These are phyloP conservation scores for Zygosaccharomyces sapae DNA, from an alignment of 1,139 yeast genomes.

Conservation along the genomic window DNA sequence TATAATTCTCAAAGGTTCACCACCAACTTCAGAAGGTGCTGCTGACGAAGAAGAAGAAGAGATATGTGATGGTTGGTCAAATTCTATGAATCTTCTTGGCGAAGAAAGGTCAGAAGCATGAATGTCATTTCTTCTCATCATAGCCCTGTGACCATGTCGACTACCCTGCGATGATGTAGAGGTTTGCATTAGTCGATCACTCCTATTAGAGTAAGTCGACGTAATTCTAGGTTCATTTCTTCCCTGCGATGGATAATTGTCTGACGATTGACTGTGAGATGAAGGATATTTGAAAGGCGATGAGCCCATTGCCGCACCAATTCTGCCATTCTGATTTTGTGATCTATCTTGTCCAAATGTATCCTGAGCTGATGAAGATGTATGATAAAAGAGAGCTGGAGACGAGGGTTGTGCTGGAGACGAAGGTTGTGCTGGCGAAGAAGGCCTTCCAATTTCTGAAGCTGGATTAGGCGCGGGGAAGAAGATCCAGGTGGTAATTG, in stretches of 20 bases:
- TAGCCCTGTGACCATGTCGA: slow-evolving; percentile 33
- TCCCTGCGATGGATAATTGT: slow-evolving; percentile 18
- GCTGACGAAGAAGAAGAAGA: slow-evolving; percentile 30
- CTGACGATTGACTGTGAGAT: slow-evolving; percentile 31
- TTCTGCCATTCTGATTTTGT: slow-evolving; percentile 14
- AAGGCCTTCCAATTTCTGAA: slow-evolving; percentile 2
- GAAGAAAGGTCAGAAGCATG: slow-evolving; percentile 53
- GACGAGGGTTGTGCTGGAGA: slow-evolving; percentile 33
- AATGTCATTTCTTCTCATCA: slow-evolving; percentile 52
- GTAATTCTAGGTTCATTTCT: slow-evolving; percentile 22
- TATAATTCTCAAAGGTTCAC: slow-evolving; percentile 78
- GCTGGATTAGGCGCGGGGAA: slow-evolving; percentile 13
- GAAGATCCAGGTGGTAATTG: slow-evolving; percentile 18
- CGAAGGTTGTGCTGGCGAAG: slow-evolving; percentile 6
- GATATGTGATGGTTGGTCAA: slow-evolving; percentile 30
- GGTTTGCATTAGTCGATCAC: slow-evolving; percentile 30
- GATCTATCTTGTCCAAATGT: slow-evolving; percentile 27
- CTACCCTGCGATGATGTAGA: slow-evolving; percentile 32
- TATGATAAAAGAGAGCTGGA: slow-evolving; percentile 37
- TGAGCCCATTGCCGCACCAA: slow-evolving; percentile 30
- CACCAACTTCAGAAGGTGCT: slow-evolving; percentile 40
- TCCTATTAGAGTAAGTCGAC: slow-evolving; percentile 35
- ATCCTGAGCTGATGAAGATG: slow-evolving; percentile 38
- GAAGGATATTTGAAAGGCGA: slow-evolving; percentile 50
- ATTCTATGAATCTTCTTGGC: slow-evolving; percentile 43